Conservation (phyloP, 2,329 filamentous ascomycete species). For the Neophaeococcomyces mojaviensis region DNA sequence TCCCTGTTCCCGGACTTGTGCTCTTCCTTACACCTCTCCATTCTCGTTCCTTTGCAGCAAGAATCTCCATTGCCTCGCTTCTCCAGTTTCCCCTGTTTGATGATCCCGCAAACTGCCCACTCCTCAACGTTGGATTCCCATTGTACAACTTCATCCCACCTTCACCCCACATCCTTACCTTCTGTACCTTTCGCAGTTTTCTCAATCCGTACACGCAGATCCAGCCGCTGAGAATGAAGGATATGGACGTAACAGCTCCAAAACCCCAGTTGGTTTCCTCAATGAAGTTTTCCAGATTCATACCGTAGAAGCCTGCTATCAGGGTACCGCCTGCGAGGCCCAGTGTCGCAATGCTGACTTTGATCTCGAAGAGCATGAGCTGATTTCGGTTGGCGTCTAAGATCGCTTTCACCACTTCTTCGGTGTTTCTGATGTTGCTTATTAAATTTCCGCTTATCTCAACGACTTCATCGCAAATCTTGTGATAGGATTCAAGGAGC, state of each 20-base stretch:
- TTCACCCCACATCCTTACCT: constrained; percentile 76
- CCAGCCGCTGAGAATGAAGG: constrained; percentile 63
- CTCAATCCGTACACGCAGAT: constrained; percentile 78
- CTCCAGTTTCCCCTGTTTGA: constrained; percentile 34
- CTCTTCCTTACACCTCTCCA: constrained; percentile 2
- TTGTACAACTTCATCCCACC: constrained; percentile 25
- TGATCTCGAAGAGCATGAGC: constrained; percentile 93
- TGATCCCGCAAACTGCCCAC: constrained; percentile 14
- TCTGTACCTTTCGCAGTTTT: constrained; percentile 77
- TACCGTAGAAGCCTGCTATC: constrained; percentile 96
- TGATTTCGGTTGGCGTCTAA: constrained; percentile 96
- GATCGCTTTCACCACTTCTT: constrained; percentile 96
- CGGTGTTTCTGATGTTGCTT: constrained; percentile 90
- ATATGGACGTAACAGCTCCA: constrained; percentile 62
- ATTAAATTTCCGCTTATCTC: constrained; percentile 90
- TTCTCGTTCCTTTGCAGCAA: constrained; percentile 33
- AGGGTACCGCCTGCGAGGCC: constrained; percentile 94
- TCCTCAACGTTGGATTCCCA: constrained; percentile 9
- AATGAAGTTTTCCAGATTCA: constrained; percentile 98
- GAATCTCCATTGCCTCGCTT: constrained; percentile 36
- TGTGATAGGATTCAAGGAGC: constrained; percentile 93
- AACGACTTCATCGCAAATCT: constrained; percentile 95
- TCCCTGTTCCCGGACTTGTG: not conserved
- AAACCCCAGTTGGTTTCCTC: constrained; percentile 91
- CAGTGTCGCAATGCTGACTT: constrained; percentile 90